Percentiles rank a stretch among this genome's conserved stretches.
These are phyloP conservation scores for Quercus phellos DNA, from an alignment of 331 rosid genomes.

Conservation along the genomic window DNA sequence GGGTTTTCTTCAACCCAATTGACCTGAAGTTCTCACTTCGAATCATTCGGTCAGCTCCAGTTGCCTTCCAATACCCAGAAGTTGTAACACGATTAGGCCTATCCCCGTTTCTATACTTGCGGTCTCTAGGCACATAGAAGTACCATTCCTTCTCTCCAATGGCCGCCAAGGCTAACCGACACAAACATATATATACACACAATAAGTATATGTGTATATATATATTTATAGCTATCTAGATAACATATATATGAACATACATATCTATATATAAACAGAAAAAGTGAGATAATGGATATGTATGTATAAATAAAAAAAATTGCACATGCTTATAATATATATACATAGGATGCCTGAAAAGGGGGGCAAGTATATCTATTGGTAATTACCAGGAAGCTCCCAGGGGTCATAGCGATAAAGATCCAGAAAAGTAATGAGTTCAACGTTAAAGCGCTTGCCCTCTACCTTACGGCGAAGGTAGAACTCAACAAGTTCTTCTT, in stretches of 20 bases:
- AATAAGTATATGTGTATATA: background rate
- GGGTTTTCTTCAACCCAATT: slow-evolving; percentile 98
- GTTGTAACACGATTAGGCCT: slow-evolving; percentile 93
- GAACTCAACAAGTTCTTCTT: slow-evolving; percentile 94
- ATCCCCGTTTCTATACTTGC: slow-evolving; percentile 89
- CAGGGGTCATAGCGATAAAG: slow-evolving; percentile 99
- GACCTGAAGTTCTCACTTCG: slow-evolving; percentile 67
- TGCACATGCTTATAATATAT: background rate
- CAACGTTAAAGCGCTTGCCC: slow-evolving; percentile 99
- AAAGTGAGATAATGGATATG: too few relatives aligned
- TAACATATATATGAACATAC: too few relatives aligned
- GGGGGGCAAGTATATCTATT: background rate
- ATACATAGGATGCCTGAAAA: background rate
- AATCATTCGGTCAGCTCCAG: slow-evolving; percentile 95
- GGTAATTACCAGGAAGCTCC: slow-evolving; percentile 86
- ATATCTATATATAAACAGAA: too few relatives aligned
- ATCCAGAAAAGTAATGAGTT: slow-evolving; percentile 98
- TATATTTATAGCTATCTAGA: background rate
- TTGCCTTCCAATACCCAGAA: slow-evolving; percentile 98
- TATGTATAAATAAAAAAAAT: too few relatives aligned
- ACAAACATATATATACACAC: background rate
- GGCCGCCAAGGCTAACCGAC: slow-evolving; percentile 65
- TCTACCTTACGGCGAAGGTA: slow-evolving; percentile 99
- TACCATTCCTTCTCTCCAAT: slow-evolving; percentile 99
- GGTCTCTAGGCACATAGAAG: slow-evolving; percentile 89